A percentile compares a stretch with the other conserved stretches of the same genome.
phyloP scores from a whole-genome alignment of 163 green algal species.

The Prototheca cutis region DNA sequence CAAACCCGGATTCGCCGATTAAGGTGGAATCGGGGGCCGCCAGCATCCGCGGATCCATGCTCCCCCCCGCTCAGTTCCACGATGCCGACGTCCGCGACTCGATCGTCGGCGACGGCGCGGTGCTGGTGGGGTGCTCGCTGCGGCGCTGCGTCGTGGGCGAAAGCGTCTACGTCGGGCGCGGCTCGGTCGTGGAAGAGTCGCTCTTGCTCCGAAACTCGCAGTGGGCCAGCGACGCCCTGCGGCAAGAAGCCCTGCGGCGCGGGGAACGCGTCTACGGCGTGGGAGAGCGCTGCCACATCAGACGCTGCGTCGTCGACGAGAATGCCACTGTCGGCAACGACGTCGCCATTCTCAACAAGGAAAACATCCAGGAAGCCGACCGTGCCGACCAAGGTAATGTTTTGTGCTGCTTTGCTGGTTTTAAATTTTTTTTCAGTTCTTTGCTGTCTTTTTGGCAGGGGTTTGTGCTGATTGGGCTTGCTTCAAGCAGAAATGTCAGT shows the following conservation, averaged over 20 bases:
- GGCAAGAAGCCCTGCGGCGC: conserved; percentile 5
- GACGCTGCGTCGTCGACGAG: conserved; percentile 39
- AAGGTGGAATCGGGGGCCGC: conserved; percentile 66
- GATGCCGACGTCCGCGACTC: conserved; percentile 37
- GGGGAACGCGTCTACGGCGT: conserved; percentile 37
- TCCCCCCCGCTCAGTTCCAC: conserved; percentile 54
- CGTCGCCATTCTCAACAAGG: conserved; percentile 41
- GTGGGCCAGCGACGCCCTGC: conserved; percentile 29
- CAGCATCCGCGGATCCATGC: conserved; percentile 68
- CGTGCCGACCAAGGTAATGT: conserved; percentile 16
- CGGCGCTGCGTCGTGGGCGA: conserved; percentile 35
- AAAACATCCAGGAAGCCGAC: conserved; percentile 39
- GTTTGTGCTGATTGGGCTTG: too few relatives aligned
- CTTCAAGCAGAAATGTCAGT: too few relatives aligned
- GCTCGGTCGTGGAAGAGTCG: conserved; percentile 28
- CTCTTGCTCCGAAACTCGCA: conserved; percentile 40
- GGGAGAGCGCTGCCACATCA: conserved; percentile 21
- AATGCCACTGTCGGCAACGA: conserved; percentile 47
- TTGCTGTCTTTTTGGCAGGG: too few relatives aligned
- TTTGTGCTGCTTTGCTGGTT: conserved; percentile 1
- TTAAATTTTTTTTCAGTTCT: neutral
- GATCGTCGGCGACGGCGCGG: conserved; percentile 45
- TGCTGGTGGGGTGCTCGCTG: conserved; percentile 23
- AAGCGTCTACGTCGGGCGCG: conserved; percentile 30
- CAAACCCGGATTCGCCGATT: conserved; percentile 40